Percentiles rank a stretch among this genome's conserved stretches.
phyloP scores from a whole-genome alignment of 108 stramenopile species.

The Chaetoceros tenuissimus region DNA sequence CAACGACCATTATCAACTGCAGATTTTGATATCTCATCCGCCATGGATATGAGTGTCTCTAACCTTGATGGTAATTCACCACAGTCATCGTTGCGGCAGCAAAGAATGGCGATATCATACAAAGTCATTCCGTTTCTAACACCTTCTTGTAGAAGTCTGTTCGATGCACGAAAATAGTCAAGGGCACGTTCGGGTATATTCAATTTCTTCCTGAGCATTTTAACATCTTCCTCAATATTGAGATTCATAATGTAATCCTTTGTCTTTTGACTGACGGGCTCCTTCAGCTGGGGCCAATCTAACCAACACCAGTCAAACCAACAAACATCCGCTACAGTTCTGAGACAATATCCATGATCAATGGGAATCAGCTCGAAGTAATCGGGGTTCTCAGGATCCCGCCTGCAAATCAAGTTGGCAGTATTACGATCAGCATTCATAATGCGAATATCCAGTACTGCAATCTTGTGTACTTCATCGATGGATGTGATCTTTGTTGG shows the following conservation, averaged over 20 bases:
- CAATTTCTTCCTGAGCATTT: constrained; percentile 50
- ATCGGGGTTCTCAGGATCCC: constrained; percentile 53
- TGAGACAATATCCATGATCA: constrained; percentile 96
- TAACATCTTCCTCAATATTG: constrained; percentile 70
- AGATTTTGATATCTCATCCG: constrained; percentile 57
- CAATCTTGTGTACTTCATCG: constrained; percentile 95
- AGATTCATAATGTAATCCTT: constrained; percentile 58
- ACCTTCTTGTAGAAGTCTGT: constrained; percentile 61
- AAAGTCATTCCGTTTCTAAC: constrained; percentile 59
- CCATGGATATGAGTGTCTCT: constrained; percentile 67
- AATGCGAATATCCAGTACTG: constrained; percentile 92
- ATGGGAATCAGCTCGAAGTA: constrained; percentile 87
- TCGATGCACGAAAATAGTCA: constrained; percentile 68
- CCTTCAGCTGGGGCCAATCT: constrained; percentile 91
- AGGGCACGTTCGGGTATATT: constrained; percentile 57
- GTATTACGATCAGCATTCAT: constrained; percentile 96
- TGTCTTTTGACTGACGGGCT: constrained; percentile 55
- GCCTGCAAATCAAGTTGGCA: constrained; percentile 85
- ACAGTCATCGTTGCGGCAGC: constrained; percentile 70
- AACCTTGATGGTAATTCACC: constrained; percentile 73
- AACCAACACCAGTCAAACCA: constrained; percentile 99
- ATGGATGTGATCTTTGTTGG: constrained; percentile 64
- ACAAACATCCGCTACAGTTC: constrained; percentile 85
- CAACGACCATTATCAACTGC: constrained; percentile 73
- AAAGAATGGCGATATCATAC: constrained; percentile 78